Evolutionary conservation across 116 monocot genomes (phyloP).

Genomic region (Zostera marina): DNA sequence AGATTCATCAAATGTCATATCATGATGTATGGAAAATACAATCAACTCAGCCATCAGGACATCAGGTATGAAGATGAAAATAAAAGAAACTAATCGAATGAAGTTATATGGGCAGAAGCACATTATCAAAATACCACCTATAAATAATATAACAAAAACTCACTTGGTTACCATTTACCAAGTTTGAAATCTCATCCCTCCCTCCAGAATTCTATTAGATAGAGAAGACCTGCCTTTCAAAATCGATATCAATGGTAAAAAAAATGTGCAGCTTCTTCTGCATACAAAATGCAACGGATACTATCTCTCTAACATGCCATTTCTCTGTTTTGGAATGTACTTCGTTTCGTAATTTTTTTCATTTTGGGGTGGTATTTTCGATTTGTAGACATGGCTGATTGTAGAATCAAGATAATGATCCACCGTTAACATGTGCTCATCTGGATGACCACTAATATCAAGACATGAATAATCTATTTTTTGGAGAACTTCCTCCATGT

Average conservation of each 20-base stretch:
- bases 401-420: not conserved
- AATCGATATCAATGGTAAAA: slow-evolving; percentile 1
- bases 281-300: not conserved
- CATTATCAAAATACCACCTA: too few relatives aligned
- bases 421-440: not conserved
- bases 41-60: too few relatives aligned
- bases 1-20: too few relatives aligned
- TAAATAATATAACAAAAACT: too few relatives aligned
- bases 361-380: not conserved
- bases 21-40: too few relatives aligned
- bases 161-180: too few relatives aligned
- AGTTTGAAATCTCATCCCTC: too few relatives aligned
- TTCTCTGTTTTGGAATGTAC: slow-evolving; percentile 3
- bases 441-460: not conserved
- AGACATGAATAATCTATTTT: slow-evolving; percentile 1
- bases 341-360: slow-evolving; percentile 1
- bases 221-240: not conserved
- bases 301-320: not conserved
- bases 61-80: too few relatives aligned
- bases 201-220: not conserved
- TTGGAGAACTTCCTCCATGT: not conserved
- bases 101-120: too few relatives aligned
- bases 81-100: too few relatives aligned
- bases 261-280: not conserved
- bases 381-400: not conserved